These are phyloP conservation scores for Pythium sp. DNA, from an alignment of 352 stramenopile species.

Conservation along the genomic window DNA sequence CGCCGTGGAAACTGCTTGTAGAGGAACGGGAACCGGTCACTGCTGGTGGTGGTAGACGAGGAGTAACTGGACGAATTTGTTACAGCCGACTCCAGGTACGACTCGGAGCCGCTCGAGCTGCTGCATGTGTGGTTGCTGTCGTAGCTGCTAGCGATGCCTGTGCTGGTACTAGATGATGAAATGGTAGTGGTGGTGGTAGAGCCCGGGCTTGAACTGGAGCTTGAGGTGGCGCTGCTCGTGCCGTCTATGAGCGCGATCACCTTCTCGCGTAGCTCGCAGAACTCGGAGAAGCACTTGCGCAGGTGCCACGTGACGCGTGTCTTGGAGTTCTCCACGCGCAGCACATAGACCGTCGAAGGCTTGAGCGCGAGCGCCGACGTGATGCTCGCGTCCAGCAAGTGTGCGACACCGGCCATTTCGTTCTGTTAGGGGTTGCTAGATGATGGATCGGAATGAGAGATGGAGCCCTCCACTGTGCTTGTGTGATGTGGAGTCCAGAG, in stretches of 20 bases:
- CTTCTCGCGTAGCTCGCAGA: constrained; percentile 69
- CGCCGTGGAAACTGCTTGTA: constrained; percentile 66
- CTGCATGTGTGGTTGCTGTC: constrained; percentile 12
- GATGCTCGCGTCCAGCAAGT: constrained; percentile 54
- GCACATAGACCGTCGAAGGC: constrained; percentile 72
- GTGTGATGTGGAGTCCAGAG: background rate
- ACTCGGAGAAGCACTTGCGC: constrained; percentile 71
- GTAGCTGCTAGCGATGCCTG: constrained; percentile 3
- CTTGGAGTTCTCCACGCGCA: constrained; percentile 52
- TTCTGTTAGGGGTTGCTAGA: background rate
- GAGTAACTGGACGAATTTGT: constrained; percentile 21
- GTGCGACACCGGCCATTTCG: constrained; percentile 39
- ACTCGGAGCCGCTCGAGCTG: constrained; percentile 16
- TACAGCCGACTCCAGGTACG: constrained; percentile 15
- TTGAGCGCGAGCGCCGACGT: constrained; percentile 67
- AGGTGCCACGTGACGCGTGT: constrained; percentile 54
- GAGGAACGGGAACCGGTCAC: constrained; percentile 53
- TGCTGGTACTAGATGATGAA: constrained; percentile 7
- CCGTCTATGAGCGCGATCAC: constrained; percentile 60
- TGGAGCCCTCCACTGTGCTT: background rate
- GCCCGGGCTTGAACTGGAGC: background rate
- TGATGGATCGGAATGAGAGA: background rate
- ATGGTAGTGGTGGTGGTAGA: background rate
- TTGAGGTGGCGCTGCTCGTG: constrained; percentile 16
- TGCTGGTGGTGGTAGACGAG: constrained; percentile 16